These are phyloP conservation scores for Boletus hoseneyae DNA, from an alignment of 1,284 basidiomycete genomes.

Conservation along the genomic window DNA sequence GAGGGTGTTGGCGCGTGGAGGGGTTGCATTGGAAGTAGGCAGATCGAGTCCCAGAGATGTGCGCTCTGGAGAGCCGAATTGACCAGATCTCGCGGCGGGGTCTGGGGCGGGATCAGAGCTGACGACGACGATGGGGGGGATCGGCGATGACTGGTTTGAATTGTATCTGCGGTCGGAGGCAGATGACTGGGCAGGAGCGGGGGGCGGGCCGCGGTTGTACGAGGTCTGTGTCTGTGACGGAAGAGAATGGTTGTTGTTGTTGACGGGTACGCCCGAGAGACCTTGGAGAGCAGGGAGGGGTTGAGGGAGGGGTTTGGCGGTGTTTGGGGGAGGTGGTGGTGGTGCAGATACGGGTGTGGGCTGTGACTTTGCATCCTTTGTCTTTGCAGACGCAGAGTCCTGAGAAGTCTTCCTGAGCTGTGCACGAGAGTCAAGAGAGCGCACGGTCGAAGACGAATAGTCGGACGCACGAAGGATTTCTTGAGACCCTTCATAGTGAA, in stretches of 20 bases:
- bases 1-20: constrained; percentile 60
- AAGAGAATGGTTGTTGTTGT: constrained; percentile 43
- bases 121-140: constrained; percentile 89
- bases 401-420: constrained; percentile 67
- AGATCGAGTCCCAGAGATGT: constrained; percentile 48
- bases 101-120: constrained; percentile 74
- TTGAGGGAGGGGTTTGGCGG: constrained; percentile 56
- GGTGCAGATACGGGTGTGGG: constrained; percentile 47
- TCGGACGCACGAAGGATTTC: constrained; percentile 71
- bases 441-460: constrained; percentile 13
- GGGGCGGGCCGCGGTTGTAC: constrained; percentile 44
- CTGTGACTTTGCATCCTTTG: constrained; percentile 54
- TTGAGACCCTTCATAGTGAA: constrained; percentile 81
- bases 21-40: constrained; percentile 44
- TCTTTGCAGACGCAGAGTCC: constrained; percentile 67
- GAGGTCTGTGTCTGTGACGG: constrained; percentile 30
- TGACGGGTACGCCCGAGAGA: constrained; percentile 40
- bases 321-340: constrained; percentile 63
- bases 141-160: constrained; percentile 46
- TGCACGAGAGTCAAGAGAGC: constrained; percentile 17
- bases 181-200: constrained; percentile 34
- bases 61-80: constrained; percentile 47
- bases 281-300: constrained; percentile 37
- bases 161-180: constrained; percentile 53
- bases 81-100: constrained; percentile 40